These are phyloP conservation scores for Cytidiella melzeri DNA, from an alignment of 768 basidiomycete species.

Conservation along the genomic window DNA sequence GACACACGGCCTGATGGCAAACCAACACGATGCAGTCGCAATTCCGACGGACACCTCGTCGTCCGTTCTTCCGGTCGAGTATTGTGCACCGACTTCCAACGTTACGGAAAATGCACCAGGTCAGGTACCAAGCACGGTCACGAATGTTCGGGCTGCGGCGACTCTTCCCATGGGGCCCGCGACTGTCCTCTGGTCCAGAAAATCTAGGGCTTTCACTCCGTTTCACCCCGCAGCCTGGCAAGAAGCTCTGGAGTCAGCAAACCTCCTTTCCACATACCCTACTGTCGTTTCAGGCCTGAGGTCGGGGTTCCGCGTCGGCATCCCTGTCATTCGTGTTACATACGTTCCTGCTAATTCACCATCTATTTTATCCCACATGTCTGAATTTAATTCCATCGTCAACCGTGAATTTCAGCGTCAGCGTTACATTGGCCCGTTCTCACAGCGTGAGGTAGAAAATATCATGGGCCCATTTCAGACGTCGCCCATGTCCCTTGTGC, in stretches of 20 bases:
- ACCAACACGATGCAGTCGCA: constrained; percentile 8
- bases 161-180: constrained; percentile 32
- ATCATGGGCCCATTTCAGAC: constrained; percentile 37
- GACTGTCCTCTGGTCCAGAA: constrained; percentile 31
- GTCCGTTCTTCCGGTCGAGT: constrained; percentile 15
- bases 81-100: constrained; percentile 34
- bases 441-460: constrained; percentile 17
- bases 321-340: constrained; percentile 25
- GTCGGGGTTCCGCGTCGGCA: constrained; percentile 29
- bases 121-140: constrained; percentile 24
- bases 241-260: constrained; percentile 8
- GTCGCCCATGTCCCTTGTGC: constrained; percentile 34
- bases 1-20: no score
- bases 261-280: constrained; percentile 23
- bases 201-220: constrained; percentile 22
- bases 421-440: constrained; percentile 34
- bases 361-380: constrained; percentile 26
- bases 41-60: constrained; percentile 16
- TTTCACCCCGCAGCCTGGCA: constrained; percentile 30
- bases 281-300: constrained; percentile 19
- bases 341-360: constrained; percentile 27
- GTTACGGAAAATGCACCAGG: constrained; percentile 19
- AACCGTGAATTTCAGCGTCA: constrained; percentile 30
- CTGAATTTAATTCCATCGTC: constrained; percentile 17
- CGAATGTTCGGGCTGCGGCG: constrained; percentile 38